Base-by-base conservation (phyloP, 352 stramenopile species). In the Pythium insidiosum region DNA sequence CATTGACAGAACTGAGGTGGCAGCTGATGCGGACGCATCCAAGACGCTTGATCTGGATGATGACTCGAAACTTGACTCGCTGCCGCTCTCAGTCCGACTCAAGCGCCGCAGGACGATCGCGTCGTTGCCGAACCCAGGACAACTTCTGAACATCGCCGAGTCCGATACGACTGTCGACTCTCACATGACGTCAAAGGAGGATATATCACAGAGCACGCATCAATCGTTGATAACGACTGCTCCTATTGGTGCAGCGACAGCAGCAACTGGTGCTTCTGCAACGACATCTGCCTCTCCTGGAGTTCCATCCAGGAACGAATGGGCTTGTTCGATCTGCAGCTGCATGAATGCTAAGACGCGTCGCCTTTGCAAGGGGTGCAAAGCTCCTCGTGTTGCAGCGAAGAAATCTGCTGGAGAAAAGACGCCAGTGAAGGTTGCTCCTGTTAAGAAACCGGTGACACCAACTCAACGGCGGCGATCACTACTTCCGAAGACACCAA, bases 291-390 rank as follows among this genome's bases (percentile, higher is more conserved):
- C 15, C 6, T 51, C 53, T 19, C 53, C 46, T 11, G 30, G 22
- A 24, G 45, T 29, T 6, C 11, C 46, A 15, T 12, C 28, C 1
- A 64, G 53, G 35, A 44, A 65, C 4, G 67, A 72, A 11, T 87
- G 74, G 74, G 63, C 60, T 5, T 87, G 74, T 46, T 54, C 52
- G 18, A 63, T 50, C 7, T 87, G 74, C 35, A 65, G 61, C 5
- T 79, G 66, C 44, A 63, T 61, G 22, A 87, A 87, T 43, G 49
- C 60, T 11, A 59, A 64, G 38, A 63, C 66, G 4, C 58, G 59
- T n/a, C 63, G 57, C 18, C 34, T 65, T 28, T 87, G 74, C 49
- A 68, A 58, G 4, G 61, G 66, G n/a, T 87, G 74, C 29, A 61
- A 61, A 28, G 36, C 40, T 24, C 52, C 53, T 15, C 45, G 46